Base-by-base conservation (phyloP, 2,329 filamentous ascomycete genomes). In the Pseudogymnoascus sp. region DNA sequence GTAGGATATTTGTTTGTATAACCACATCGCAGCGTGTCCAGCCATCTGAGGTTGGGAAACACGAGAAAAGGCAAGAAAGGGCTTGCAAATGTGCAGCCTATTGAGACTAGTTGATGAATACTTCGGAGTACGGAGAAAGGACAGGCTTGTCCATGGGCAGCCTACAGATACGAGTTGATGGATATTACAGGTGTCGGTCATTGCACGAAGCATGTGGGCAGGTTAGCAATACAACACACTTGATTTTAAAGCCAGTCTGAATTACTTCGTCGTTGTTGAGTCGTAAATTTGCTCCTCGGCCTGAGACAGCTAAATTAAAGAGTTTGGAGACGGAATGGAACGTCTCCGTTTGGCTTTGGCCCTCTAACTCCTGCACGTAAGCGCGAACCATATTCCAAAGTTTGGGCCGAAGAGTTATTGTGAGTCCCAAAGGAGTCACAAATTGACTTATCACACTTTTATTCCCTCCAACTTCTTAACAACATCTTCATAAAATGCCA, bases 401-500 rank as follows among this genome's bases (percentile, higher is more conserved):
- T 9, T 25, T 25, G 22, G 5, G 22, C 22, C n/a, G 5, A n/a
- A 25, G 25, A 14, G 22, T 25, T 25, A n/a, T n/a, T 49, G n/a
- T 12, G 14, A 25, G 42, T 7, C 3, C 12, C 22, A 49, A 23
- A 25, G 5, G 5, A 42, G 42, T 25, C 5, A n/a, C 7, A n/a
- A 49, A 12, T 52, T 16, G 8, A n/a, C 16, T 30, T 8, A 52
- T 67, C 59, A 69, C 16, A 69, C 62, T 30, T 62, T 66, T 42
- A 70, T 61, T 61, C 66, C 67, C 1, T 73, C 75, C 19, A 81
- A 67, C 45, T 68, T 73, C 67, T 78, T 78, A 22, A 80, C 78
- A 5, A 80, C 77, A 1, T 77, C 70, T 59, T 79, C 76, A 63
- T 78, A 77, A 45, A 78, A 78, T 2, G 65, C 70, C 69, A 75